Percentiles rank a stretch among this genome's conserved stretches.
phyloP scores from a whole-genome alignment of 192 early-diverging fungal species.

The Coemansia reversa region DNA sequence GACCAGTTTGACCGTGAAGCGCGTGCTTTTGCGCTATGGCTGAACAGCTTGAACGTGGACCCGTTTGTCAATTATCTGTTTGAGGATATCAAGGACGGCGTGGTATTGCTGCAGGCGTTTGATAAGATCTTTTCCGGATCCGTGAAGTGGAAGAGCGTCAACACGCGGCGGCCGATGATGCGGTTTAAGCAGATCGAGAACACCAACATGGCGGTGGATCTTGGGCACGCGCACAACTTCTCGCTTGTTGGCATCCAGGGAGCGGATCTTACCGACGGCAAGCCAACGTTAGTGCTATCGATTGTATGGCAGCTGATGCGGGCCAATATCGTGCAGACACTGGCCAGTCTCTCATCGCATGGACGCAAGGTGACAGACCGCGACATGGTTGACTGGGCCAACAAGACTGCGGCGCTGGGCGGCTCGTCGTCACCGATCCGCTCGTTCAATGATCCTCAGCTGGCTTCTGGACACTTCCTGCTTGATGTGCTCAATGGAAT shows the following conservation, averaged over 20 bases:
- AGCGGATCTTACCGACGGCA: constrained; percentile 89
- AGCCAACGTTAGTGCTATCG: constrained; percentile 84
- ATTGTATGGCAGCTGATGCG: constrained; percentile 99
- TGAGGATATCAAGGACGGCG: constrained; percentile 91
- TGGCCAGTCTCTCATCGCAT: constrained; percentile 78
- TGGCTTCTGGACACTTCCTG: constrained; percentile 81
- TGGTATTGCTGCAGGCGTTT: constrained; percentile 90
- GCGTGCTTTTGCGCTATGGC: constrained; percentile 92
- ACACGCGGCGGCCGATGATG: constrained; percentile 67
- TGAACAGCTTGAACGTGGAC: constrained; percentile 95
- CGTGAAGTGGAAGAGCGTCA: constrained; percentile 93
- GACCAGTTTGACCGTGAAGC: constrained; percentile 59
- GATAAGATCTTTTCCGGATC: constrained; percentile 90
- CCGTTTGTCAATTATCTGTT: constrained; percentile 98
- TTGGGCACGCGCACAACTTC: constrained; percentile 84
- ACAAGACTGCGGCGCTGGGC: constrained; percentile 64
- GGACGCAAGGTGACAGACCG: constrained; percentile 85
- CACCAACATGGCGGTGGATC: constrained; percentile 86
- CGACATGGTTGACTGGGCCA: constrained; percentile 96
- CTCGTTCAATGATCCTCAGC: constrained; percentile 81
- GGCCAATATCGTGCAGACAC: constrained; percentile 90
- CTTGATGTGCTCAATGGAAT: constrained; percentile 92
- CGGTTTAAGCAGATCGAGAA: constrained; percentile 99
- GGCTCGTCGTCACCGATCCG: constrained; percentile 65
- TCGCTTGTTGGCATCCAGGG: constrained; percentile 96